Evolutionary conservation across 1,139 yeast genomes (phyloP), one percentile per base, ranked within the genome.

Genomic region (Saccharomyces pastorianus): DNA sequence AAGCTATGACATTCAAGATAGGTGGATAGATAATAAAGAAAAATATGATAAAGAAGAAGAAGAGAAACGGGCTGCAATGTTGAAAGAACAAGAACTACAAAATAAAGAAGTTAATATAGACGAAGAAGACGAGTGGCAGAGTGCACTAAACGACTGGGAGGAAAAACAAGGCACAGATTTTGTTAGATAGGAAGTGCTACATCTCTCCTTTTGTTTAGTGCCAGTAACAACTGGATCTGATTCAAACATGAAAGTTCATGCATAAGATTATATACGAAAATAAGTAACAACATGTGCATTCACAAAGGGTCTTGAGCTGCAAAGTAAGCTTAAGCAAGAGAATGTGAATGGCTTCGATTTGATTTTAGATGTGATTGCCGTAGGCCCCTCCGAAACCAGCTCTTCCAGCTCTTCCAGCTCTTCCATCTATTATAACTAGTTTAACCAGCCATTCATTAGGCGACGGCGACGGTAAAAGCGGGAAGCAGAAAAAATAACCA

Each of bases 11-110:
- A 81, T 90, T 6, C 99, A 95, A 62, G 99, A 95, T 61, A 76
- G 99, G 58, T 95, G 99, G 99, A 81, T 95, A 11, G 97, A 89
- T 55, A 78, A 83, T 60, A 93, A 91, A 66, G 86, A 81, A 44
- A 75, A 74, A 51, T 90, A 87, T 68, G 98, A 93, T 60, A 76
- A 78, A 52, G 91, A 83, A 62, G 76, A 72, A 48, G 77, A 77
- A 53, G 80, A 80, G 55, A 75, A 68, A 52, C 65, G 68, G 49
- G 72, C 73, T 50, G 70, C 67, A 28, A 58, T 68, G 25, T 54
- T 66, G 38, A 66, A 71, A 54, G 74, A 73, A 57, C 73, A 71
- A 32, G 70, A 72, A 53, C 66, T 68, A 50, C 66, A 68, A 50
- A 65, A 68, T 7, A 69, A 71, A 50, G 69, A 73, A 17, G 60